Evolutionary conservation across 2,329 filamentous ascomycete species (phyloP).

Genomic region (Botrytis squamosa): DNA sequence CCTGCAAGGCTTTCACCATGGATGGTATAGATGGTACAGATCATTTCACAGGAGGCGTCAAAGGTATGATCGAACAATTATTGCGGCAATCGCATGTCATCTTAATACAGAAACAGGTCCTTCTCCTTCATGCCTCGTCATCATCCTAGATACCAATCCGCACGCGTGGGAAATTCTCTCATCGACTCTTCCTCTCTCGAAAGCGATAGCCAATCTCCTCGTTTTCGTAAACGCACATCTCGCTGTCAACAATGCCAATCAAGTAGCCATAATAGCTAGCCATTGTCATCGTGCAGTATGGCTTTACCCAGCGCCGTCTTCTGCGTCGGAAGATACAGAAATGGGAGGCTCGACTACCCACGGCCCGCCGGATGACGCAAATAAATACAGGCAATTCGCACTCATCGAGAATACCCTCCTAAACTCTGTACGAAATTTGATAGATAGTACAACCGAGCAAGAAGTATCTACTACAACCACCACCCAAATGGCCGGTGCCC

Average conservation of each 20-base stretch:
- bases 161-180: constrained; percentile 85
- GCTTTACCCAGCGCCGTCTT: constrained; percentile 69
- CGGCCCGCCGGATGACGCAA: constrained; percentile 50
- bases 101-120: constrained; percentile 44
- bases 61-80: constrained; percentile 42
- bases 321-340: constrained; percentile 50
- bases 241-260: constrained; percentile 89
- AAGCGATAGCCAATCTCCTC: constrained; percentile 83
- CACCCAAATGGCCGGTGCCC: constrained; percentile 84
- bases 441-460: constrained; percentile 63
- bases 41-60: constrained; percentile 49
- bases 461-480: constrained; percentile 69
- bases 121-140: constrained; percentile 78
- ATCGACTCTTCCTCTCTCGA: constrained; percentile 72
- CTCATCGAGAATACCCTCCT: constrained; percentile 81
- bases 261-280: constrained; percentile 86
- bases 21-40: constrained; percentile 63
- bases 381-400: constrained; percentile 92
- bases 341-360: constrained; percentile 51
- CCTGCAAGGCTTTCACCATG: constrained; percentile 47
- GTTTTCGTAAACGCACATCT: constrained; percentile 97
- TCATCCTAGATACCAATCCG: constrained; percentile 95
- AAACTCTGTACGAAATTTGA: constrained; percentile 68
- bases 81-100: not conserved
- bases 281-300: constrained; percentile 84